These are phyloP conservation scores for Aspergillus calidoustus DNA, from an alignment of 2,329 filamentous ascomycete genomes.

Conservation along the genomic window DNA sequence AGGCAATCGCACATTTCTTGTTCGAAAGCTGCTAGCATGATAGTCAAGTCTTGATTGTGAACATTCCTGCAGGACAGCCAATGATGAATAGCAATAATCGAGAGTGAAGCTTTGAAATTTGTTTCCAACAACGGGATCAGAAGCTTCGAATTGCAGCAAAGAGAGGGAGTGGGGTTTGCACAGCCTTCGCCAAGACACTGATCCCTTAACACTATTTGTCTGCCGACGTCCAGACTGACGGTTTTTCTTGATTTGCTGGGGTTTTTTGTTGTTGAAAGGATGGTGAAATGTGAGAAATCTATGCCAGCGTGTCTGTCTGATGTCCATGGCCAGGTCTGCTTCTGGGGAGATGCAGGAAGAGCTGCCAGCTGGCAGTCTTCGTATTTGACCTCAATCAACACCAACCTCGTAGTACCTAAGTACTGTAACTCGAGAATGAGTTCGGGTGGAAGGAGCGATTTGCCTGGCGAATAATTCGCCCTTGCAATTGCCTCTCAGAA, in stretches of 20 bases:
- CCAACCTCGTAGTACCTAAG: neutral
- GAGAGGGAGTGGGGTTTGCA: constrained; percentile 1
- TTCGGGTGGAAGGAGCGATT: neutral
- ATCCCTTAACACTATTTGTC: constrained; percentile 1
- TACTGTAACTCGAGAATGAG: too few relatives aligned
- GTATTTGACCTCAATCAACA: neutral
- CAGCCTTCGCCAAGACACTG: constrained; percentile 12
- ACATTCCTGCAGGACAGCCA: neutral
- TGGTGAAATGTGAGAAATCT: neutral
- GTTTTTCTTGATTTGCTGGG: neutral
- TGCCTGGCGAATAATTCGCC: neutral
- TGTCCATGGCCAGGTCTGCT: neutral
- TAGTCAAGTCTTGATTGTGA: neutral
- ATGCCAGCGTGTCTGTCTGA: constrained; percentile 1
- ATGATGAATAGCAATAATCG: neutral
- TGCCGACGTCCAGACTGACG: neutral
- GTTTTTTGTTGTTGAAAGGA: neutral
- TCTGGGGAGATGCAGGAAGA: neutral
- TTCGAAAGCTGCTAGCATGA: neutral
- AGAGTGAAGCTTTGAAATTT: neutral
- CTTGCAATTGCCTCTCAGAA: neutral
- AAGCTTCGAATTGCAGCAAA: neutral
- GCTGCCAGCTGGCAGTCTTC: neutral
- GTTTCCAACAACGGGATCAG: neutral
- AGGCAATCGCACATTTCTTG: neutral